phyloP scores from a whole-genome alignment of 495 filamentous ascomycete species.

The Talaromyces liani region DNA sequence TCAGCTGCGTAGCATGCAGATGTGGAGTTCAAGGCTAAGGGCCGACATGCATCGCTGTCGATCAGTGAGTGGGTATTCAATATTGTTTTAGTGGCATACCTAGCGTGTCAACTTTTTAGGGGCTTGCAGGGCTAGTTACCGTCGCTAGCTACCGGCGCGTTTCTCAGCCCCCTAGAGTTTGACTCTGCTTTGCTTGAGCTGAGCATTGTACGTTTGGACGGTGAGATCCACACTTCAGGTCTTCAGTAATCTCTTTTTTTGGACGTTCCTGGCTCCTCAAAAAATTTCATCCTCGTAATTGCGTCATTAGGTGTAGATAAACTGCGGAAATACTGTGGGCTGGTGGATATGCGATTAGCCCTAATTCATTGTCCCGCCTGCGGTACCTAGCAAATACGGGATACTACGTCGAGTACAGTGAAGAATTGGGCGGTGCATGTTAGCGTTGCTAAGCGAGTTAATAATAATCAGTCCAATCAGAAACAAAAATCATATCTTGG shows the following conservation, averaged over 20 bases:
- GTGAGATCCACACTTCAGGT: not conserved
- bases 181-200: not conserved
- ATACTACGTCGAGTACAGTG: not conserved
- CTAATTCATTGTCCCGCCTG: not conserved
- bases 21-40: not conserved
- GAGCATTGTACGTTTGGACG: not conserved
- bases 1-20: not conserved
- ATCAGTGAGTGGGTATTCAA: not conserved
- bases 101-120: not conserved
- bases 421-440: not conserved
- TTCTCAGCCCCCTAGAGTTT: too few relatives aligned
- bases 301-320: not conserved
- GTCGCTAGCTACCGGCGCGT: too few relatives aligned
- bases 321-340: not conserved
- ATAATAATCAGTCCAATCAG: not conserved
- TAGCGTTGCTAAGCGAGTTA: not conserved
- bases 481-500: not conserved
- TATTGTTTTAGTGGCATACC: not conserved
- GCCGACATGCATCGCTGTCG: not conserved
- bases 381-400: not conserved
- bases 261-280: not conserved
- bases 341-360: not conserved
- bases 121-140: not conserved
- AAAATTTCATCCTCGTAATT: not conserved
- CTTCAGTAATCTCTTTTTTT: not conserved